Conservation (phyloP, 371 early-diverging fungal species). For the Mortierella sp. region DNA sequence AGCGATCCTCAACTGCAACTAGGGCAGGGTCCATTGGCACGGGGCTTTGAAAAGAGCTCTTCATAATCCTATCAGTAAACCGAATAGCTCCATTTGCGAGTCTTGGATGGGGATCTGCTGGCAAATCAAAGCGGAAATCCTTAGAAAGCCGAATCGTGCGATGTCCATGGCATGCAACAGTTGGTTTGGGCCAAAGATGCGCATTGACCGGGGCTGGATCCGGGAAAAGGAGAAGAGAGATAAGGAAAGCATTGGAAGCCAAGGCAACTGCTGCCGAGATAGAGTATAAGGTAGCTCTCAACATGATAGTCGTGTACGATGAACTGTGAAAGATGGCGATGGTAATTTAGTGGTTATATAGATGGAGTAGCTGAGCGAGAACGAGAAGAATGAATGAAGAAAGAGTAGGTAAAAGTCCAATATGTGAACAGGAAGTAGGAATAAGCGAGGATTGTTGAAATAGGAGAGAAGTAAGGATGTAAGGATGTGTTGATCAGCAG, state of each 20-base stretch:
- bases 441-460: background rate
- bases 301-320: constrained; percentile 16
- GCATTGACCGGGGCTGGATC: constrained; percentile 29
- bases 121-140: constrained; percentile 24
- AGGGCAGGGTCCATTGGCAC: constrained; percentile 26
- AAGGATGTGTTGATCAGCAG: background rate
- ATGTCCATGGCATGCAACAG: constrained; percentile 27
- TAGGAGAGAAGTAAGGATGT: background rate
- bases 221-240: constrained; percentile 43
- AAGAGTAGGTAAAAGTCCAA: background rate
- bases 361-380: background rate
- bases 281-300: constrained; percentile 27
- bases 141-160: constrained; percentile 28
- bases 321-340: background rate
- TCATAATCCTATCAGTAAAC: constrained; percentile 27
- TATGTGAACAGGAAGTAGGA: background rate
- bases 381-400: background rate
- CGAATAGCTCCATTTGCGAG: constrained; percentile 16
- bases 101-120: constrained; percentile 27
- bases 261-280: constrained; percentile 49
- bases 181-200: constrained; percentile 41
- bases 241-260: constrained; percentile 53
- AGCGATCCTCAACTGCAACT: constrained; percentile 21
- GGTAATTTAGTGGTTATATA: background rate
- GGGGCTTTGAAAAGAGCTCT: constrained; percentile 31